These are phyloP conservation scores for Aspergillus fumigatus DNA, from an alignment of 2,329 filamentous ascomycete species.

Conservation along the genomic window DNA sequence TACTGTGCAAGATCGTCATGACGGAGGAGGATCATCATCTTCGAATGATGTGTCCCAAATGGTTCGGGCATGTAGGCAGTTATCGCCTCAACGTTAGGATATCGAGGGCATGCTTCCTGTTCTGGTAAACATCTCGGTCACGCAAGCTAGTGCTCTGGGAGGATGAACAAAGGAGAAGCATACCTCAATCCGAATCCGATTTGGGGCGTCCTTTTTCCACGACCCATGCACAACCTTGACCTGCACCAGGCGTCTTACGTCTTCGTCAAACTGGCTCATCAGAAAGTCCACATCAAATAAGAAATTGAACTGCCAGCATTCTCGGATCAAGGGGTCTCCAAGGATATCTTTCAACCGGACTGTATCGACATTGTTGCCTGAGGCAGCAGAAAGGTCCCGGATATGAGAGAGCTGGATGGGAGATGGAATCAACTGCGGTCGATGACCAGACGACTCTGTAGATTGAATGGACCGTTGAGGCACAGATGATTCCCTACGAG, in stretches of 20 bases:
- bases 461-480: not conserved
- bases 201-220: conserved; percentile 63
- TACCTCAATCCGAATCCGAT: conserved; percentile 55
- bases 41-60: conserved; percentile 81
- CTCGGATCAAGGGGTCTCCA: conserved; percentile 66
- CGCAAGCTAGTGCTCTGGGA: not conserved
- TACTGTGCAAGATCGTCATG: conserved; percentile 70
- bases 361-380: conserved; percentile 59
- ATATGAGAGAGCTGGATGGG: conserved; percentile 70
- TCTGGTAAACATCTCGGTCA: not conserved
- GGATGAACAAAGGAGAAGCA: not conserved
- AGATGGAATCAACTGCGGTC: conserved; percentile 45
- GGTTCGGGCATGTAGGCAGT: conserved; percentile 74
- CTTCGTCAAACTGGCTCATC: conserved; percentile 55
- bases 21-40: conserved; percentile 80
- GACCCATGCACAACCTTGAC: conserved; percentile 61
- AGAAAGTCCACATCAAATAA: conserved; percentile 56
- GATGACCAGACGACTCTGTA: not conserved
- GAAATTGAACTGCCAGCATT: conserved; percentile 57
- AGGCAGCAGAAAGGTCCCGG: conserved; percentile 53
- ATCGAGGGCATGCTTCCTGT: conserved; percentile 58
- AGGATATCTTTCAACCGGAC: conserved; percentile 64
- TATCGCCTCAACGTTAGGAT: conserved; percentile 66
- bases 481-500: conserved; percentile 1
- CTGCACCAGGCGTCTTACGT: conserved; percentile 49